Evolutionary conservation across 2,329 filamentous ascomycete genomes (phyloP), one percentile per base, ranked within the genome.

Genomic region (Ampelomyces quisqualis): DNA sequence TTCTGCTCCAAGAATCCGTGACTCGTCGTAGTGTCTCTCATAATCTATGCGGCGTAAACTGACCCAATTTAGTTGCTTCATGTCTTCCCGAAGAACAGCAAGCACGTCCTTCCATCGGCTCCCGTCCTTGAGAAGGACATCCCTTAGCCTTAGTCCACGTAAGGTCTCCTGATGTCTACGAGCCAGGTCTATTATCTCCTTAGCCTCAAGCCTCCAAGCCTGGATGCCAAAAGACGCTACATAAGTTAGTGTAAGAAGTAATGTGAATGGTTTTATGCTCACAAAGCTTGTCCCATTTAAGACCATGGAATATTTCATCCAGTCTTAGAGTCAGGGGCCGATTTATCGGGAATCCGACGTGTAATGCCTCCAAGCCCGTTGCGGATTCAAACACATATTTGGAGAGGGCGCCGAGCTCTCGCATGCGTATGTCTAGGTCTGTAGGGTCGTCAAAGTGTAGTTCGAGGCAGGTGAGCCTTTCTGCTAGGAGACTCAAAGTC

Each of bases 161-260:
- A 86, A 65, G 18, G 73, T 77, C 8, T 74, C 70, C 34, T 72
- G 69, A 54, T 86, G 81, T 26, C 80, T 74, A 20, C 72, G 68
- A 2, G 78, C 73, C 5, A 86, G 65, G 0, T 65, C 67, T 31
- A 82, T 78, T 34, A 86, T 79, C 55, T 86, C 83, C 1, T 77
- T 72, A 1, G 77, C 75, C 31, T 77, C 69, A 3, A 86, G 65
- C 28, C 75, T 74, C 83, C 83, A 86, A 10, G 79, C 77, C 49
- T 84, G 80, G 15, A 86, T 77, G 2, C 82, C 82, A 40, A 86
- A 78, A 2, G 81, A 80, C 22, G n/a, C n/a, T n/a, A n/a, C n/a
- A n/a, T n/a, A n/a, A n/a, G n/a, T n/a, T n/a, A n/a, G n/a, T n/a
- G n/a, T n/a, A n/a, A n/a, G n/a, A n/a, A n/a, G n/a, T n/a, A n/a